Evolutionary conservation across 2,329 filamentous ascomycete species (phyloP).

Genomic region (Tolypocladium ophioglossoides): DNA sequence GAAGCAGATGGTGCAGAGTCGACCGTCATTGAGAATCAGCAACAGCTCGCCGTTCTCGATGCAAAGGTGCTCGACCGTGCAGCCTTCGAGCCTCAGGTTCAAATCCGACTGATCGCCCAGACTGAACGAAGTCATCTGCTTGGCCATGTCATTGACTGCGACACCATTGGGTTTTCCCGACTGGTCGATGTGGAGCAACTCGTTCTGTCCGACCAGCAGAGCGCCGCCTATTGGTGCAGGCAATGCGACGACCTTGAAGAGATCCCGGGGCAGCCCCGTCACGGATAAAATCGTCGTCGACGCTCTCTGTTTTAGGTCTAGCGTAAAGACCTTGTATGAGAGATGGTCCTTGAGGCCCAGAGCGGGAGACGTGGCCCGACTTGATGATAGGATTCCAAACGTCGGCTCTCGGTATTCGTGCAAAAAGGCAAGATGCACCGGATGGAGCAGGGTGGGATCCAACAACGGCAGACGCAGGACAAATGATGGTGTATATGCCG

Average conservation of each 20-base stretch:
- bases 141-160: conserved; percentile 84
- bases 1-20: conserved; percentile 67
- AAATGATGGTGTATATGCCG: conserved; percentile 83
- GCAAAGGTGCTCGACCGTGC: conserved; percentile 65
- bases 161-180: conserved; percentile 88
- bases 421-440: conserved; percentile 84
- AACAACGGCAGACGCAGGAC: conserved; percentile 82
- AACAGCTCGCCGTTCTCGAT: conserved; percentile 72
- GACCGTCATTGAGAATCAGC: conserved; percentile 68
- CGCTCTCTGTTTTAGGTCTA: conserved; percentile 86
- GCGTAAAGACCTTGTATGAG: conserved; percentile 86
- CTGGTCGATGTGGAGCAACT: conserved; percentile 91
- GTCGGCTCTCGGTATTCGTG: conserved; percentile 97
- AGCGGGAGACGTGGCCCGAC: conserved; percentile 60
- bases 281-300: conserved; percentile 90
- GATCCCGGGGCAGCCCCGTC: conserved; percentile 72
- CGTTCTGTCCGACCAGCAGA: conserved; percentile 76
- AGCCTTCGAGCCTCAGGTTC: conserved; percentile 70
- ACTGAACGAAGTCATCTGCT: conserved; percentile 69
- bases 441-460: conserved; percentile 78
- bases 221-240: conserved; percentile 82
- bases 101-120: conserved; percentile 80
- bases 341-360: conserved; percentile 78
- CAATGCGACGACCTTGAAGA: conserved; percentile 72
- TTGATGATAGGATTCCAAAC: conserved; percentile 84